Evolutionary conservation across 169 alveolate genomes (phyloP).

Genomic region (Plasmodium sp.): DNA sequence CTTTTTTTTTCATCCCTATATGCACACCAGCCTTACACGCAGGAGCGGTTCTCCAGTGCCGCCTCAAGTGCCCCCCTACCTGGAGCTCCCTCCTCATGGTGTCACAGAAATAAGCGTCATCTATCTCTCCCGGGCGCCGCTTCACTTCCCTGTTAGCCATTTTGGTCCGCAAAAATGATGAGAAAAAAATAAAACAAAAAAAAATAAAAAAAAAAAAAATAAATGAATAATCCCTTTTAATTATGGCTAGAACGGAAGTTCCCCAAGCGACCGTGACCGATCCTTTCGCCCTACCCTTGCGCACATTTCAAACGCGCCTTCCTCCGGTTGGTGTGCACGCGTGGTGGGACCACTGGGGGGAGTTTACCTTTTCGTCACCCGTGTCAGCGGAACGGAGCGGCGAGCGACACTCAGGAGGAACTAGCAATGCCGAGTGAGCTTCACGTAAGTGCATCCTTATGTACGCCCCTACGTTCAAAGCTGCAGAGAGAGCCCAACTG

Average conservation of each 20-base stretch:
- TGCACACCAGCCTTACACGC: neutral
- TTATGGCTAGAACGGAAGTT: neutral
- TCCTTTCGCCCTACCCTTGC: neutral
- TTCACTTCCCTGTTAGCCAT: slow-evolving; percentile 21
- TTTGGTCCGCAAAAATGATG: neutral
- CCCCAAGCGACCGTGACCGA: neutral
- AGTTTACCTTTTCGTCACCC: neutral
- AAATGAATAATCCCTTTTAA: neutral
- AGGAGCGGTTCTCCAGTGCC: neutral
- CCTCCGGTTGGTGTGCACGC: neutral
- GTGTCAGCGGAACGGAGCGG: neutral
- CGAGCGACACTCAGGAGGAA: neutral
- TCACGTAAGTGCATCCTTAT: neutral
- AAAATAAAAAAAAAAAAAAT: neutral
- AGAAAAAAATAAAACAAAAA: neutral
- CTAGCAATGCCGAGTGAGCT: neutral
- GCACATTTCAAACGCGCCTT: neutral
- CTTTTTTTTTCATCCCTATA: too few species aligned
- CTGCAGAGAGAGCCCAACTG: neutral
- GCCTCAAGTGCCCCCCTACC: neutral
- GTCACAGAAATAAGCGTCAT: slow-evolving; percentile 61
- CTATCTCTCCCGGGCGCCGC: neutral
- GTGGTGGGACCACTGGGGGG: neutral
- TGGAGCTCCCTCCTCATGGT: slow-evolving; percentile 24
- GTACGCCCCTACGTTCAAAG: neutral